These are phyloP conservation scores for Mesotaenium endlicherianum DNA, from an alignment of 139 green algal species.

Conservation along the genomic window DNA sequence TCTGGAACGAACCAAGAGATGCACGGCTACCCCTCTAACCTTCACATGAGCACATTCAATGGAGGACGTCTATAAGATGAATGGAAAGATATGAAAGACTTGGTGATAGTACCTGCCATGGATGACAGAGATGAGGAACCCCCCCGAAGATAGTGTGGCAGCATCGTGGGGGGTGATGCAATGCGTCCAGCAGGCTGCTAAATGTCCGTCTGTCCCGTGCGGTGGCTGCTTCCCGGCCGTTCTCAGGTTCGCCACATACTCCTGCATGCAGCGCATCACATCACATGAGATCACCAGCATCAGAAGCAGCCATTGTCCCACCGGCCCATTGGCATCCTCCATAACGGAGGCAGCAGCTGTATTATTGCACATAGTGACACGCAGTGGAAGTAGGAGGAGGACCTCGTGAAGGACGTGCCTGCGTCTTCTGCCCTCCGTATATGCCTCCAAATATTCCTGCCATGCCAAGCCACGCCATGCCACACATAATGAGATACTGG, in stretches of 20 bases:
- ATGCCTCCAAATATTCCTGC: slow-evolving; percentile 19
- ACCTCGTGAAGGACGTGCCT: neutral
- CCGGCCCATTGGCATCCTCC: neutral
- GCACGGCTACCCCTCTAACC: no score
- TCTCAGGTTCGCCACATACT: slow-evolving; percentile 1
- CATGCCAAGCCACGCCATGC: neutral
- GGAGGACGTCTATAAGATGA: no score
- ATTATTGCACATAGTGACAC: neutral
- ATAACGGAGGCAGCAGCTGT: neutral
- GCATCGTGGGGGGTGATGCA: neutral
- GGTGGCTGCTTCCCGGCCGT: neutral
- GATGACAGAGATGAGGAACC: slow-evolving; percentile 31
- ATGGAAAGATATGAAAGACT: no score
- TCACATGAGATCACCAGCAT: neutral
- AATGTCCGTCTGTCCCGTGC: slow-evolving; percentile 15
- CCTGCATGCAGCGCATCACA: neutral
- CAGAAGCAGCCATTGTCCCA: neutral
- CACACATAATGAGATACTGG: neutral
- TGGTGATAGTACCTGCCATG: slow-evolving; percentile 31
- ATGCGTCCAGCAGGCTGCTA: slow-evolving; percentile 30
- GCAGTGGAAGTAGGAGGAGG: neutral
- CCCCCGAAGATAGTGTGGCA: neutral
- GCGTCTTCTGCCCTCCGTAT: neutral
- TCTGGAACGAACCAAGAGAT: no score
- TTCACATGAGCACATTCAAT: no score